These are phyloP conservation scores for Lasiodiplodia gonubiensis DNA, from an alignment of 2,329 filamentous ascomycete species.

Conservation along the genomic window DNA sequence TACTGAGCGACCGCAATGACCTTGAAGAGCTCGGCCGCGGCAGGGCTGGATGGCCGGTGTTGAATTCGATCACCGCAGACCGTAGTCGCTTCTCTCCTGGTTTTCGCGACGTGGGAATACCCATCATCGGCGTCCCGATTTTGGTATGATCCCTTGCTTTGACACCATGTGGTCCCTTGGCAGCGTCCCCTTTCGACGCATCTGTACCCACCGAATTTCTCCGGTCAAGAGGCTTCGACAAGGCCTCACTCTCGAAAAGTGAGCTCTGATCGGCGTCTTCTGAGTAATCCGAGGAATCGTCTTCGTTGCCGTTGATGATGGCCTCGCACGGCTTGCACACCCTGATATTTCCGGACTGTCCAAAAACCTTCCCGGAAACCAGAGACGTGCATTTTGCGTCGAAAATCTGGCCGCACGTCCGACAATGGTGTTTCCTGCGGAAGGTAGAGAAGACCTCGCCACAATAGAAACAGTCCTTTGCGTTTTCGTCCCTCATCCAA, in stretches of 20 bases:
- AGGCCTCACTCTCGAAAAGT: conserved; percentile 51
- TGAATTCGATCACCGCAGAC: conserved; percentile 89
- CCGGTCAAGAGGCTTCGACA: conserved; percentile 20
- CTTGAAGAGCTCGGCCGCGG: conserved; percentile 92
- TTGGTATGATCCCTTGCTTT: conserved; percentile 47
- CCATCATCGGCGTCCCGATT: conserved; percentile 65
- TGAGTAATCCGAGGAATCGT: conserved; percentile 90
- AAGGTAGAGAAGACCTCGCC: conserved; percentile 91
- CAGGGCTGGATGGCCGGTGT: conserved; percentile 71
- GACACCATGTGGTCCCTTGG: conserved; percentile 9
- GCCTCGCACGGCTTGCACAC: conserved; percentile 93
- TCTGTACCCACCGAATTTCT: conserved; percentile 33
- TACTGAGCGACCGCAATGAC: conserved; percentile 76
- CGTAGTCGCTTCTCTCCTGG: conserved; percentile 77
- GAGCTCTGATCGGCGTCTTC: conserved; percentile 73
- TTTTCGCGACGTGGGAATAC: conserved; percentile 68
- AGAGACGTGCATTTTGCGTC: conserved; percentile 94
- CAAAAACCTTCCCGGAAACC: conserved; percentile 87
- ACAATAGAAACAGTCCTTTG: conserved; percentile 95
- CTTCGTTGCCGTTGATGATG: conserved; percentile 88
- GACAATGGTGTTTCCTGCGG: conserved; percentile 93
- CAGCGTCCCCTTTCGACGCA: conserved; percentile 29
- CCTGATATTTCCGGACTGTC: conserved; percentile 79
- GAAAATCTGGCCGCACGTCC: conserved; percentile 96
- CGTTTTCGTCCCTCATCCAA: conserved; percentile 99